Conservation (phyloP, 257 asterid genomes). For the Solanum appendiculatum region DNA sequence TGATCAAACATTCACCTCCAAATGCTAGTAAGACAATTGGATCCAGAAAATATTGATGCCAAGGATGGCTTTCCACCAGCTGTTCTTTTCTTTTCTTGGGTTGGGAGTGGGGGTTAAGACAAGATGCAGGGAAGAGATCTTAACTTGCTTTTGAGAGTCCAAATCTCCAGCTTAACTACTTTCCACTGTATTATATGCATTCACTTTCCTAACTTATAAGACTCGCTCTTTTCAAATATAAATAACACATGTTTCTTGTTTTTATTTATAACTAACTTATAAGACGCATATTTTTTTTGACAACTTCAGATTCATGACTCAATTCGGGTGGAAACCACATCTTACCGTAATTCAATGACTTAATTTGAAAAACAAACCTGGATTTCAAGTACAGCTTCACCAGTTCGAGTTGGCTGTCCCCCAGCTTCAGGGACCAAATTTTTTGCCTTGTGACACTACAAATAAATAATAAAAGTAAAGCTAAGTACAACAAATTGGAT, state of each 20-base stretch:
- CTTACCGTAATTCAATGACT: background rate
- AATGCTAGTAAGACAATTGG: background rate
- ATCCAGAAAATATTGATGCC: background rate
- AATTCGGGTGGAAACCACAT: background rate
- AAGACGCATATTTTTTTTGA: background rate
- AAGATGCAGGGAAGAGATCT: background rate
- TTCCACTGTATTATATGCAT: background rate
- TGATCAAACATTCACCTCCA: background rate
- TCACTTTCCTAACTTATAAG: background rate
- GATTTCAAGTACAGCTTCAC: constrained; percentile 97
- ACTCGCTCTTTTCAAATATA: background rate
- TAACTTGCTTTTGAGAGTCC: background rate
- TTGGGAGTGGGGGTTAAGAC: background rate
- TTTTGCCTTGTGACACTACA: constrained; percentile 97
- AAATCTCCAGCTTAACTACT: background rate
- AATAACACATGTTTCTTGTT: background rate
- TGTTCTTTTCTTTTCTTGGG: background rate
- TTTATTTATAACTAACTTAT: background rate
- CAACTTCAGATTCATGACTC: background rate
- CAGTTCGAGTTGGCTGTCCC: constrained; percentile 89
- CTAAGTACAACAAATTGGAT: background rate
- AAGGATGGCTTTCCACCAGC: background rate
- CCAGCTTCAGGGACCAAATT: constrained; percentile 98
- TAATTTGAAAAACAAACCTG: constrained; percentile 51
- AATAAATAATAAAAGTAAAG: constrained; percentile 11